Evolutionary conservation across 2,329 filamentous ascomycete genomes (phyloP).

Genomic region (Penicillium sp.): DNA sequence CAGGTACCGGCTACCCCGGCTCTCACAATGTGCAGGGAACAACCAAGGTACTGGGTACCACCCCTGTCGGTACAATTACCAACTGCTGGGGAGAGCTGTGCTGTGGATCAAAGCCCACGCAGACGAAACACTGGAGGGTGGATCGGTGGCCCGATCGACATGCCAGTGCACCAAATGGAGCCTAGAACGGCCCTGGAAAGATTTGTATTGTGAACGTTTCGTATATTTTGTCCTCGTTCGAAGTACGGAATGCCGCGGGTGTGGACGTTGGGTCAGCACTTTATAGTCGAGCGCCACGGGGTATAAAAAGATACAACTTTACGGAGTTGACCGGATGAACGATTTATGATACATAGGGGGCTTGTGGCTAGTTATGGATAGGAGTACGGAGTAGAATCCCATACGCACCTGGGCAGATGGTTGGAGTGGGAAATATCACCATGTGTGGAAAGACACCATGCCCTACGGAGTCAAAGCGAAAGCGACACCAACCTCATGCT

Average conservation of each 20-base stretch:
- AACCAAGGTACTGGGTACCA: conserved; percentile 15
- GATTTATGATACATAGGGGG: no score
- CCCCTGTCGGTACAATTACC: conserved; percentile 11
- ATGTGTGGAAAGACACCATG: no score
- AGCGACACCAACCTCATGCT: no score
- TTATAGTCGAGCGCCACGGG: neutral
- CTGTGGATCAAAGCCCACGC: conserved; percentile 16
- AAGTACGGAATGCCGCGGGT: neutral
- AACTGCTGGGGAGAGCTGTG: conserved; percentile 14
- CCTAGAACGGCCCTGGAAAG: conserved; percentile 4
- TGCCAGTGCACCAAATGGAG: conserved; percentile 2
- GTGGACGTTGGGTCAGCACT: neutral
- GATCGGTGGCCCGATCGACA: conserved; percentile 24
- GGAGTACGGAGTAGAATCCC: no score
- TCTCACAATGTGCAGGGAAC: neutral
- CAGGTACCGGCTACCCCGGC: conserved; percentile 10
- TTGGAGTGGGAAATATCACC: no score
- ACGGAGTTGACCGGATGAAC: no score
- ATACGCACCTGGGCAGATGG: no score
- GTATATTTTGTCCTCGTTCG: neutral
- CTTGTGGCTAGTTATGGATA: no score
- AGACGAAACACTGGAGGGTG: conserved; percentile 28
- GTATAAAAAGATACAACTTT: no score
- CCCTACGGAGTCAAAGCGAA: no score
- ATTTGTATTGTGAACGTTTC: neutral